A percentile compares a stretch with the other conserved stretches of the same genome.
phyloP scores from a whole-genome alignment of 768 basidiomycete species.

The Boletellus ananas region DNA sequence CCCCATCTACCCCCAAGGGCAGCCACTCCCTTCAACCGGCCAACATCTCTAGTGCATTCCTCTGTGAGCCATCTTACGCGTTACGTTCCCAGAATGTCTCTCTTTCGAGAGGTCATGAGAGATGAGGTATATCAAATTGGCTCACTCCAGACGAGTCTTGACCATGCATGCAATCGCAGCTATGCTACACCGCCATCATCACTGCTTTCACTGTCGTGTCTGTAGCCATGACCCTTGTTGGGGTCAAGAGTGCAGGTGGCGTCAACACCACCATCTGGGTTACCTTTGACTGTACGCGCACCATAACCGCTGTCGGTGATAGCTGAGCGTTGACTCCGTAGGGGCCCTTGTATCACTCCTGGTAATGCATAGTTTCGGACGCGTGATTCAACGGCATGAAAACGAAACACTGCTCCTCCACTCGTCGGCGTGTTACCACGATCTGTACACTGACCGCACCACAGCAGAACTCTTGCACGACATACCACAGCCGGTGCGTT shows the following conservation, averaged over 20 bases:
- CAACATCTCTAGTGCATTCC: slow-evolving; percentile 27
- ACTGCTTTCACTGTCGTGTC: slow-evolving; percentile 46
- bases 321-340: slow-evolving; percentile 21
- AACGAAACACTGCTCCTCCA: slow-evolving; percentile 51
- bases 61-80: slow-evolving; percentile 42
- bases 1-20: slow-evolving; percentile 9
- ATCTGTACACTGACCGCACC: slow-evolving; percentile 27
- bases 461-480: slow-evolving; percentile 6
- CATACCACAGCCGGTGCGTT: not conserved
- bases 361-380: slow-evolving; percentile 56
- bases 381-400: slow-evolving; percentile 60
- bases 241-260: slow-evolving; percentile 43
- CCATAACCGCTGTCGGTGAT: not conserved
- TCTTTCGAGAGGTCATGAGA: slow-evolving; percentile 54
- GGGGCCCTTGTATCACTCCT: slow-evolving; percentile 56
- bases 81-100: slow-evolving; percentile 49
- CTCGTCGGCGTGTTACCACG: slow-evolving; percentile 39
- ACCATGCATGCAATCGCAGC: slow-evolving; percentile 27
- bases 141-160: not conserved
- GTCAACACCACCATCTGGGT: slow-evolving; percentile 52
- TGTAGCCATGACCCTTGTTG: slow-evolving; percentile 47
- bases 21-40: slow-evolving; percentile 7
- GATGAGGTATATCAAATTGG: slow-evolving; percentile 52
- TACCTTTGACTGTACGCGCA: slow-evolving; percentile 47
- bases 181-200: slow-evolving; percentile 53